Percentiles rank a stretch among this genome's conserved stretches.
Conservation (phyloP, 371 early-diverging fungal species). For the Blastocladiella emersonii region DNA sequence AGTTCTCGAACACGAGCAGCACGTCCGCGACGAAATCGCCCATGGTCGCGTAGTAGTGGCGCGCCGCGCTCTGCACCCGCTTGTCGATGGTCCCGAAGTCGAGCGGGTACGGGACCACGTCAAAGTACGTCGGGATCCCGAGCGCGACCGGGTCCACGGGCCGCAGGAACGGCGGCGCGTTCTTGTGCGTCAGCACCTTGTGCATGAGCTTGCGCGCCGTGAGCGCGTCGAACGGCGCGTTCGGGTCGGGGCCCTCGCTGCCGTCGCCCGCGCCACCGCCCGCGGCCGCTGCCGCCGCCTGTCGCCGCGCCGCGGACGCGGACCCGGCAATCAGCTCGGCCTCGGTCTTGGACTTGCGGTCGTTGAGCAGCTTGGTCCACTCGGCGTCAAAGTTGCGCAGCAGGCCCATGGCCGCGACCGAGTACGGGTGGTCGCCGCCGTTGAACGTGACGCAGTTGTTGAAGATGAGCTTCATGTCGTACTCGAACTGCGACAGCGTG, state of each 20-base stretch:
- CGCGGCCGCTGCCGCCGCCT: too few species aligned
- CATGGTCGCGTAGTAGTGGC: slow-evolving; percentile 8
- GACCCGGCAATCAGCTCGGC: too few species aligned
- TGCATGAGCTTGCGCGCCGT: slow-evolving; percentile 38
- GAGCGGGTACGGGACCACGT: slow-evolving; percentile 91
- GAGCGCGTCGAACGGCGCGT: slow-evolving; percentile 13
- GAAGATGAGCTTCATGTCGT: slow-evolving; percentile 77
- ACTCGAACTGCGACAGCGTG: slow-evolving; percentile 57
- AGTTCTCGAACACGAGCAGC: slow-evolving; percentile 17
- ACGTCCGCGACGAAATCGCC: slow-evolving; percentile 14
- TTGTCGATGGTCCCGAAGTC: slow-evolving; percentile 86
- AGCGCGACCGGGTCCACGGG: slow-evolving; percentile 91
- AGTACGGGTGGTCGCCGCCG: slow-evolving; percentile 70
- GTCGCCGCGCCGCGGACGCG: too few species aligned
- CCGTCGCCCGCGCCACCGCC: too few species aligned
- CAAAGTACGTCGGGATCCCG: slow-evolving; percentile 87
- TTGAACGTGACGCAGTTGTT: slow-evolving; percentile 93
- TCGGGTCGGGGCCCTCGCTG: too few species aligned
- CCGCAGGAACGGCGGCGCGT: slow-evolving; percentile 63
- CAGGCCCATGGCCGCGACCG: slow-evolving; percentile 50
- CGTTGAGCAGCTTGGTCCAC: slow-evolving; percentile 10
- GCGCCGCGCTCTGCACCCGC: slow-evolving; percentile 41
- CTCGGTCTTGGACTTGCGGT: too few species aligned
- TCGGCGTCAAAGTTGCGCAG: slow-evolving; percentile 20
- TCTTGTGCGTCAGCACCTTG: slow-evolving; percentile 46